phyloP scores from a whole-genome alignment of 1,284 basidiomycete genomes.

The Golubevia pallescens region DNA sequence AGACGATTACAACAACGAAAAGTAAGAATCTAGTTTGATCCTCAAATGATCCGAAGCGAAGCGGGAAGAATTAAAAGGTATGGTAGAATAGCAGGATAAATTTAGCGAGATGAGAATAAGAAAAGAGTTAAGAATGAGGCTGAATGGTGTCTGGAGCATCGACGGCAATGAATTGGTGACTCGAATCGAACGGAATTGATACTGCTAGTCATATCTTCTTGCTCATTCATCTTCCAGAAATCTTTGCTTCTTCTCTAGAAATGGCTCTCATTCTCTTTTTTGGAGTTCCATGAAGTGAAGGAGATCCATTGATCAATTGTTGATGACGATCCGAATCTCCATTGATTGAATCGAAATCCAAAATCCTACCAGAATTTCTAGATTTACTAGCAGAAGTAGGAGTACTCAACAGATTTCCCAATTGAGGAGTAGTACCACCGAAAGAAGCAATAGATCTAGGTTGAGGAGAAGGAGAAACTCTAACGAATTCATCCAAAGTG shows the following conservation, averaged over 20 bases:
- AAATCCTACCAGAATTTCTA: not conserved
- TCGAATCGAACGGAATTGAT: no score
- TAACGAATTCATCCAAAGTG: constrained; percentile 37
- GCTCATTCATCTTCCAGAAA: not conserved
- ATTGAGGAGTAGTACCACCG: constrained; percentile 3
- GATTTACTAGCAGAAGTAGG: not conserved
- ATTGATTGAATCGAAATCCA: not conserved
- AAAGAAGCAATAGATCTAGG: constrained; percentile 13
- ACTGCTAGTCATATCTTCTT: no score
- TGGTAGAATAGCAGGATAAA: no score
- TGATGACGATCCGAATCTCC: not conserved
- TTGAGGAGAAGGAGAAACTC: constrained; percentile 34
- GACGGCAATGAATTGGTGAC: no score
- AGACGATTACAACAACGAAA: no score
- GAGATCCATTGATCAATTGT: not conserved
- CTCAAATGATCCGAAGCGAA: no score
- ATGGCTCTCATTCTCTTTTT: not conserved
- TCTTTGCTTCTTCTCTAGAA: not conserved
- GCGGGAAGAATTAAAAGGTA: no score
- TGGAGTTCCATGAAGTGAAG: not conserved
- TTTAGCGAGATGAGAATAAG: no score
- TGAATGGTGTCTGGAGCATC: no score
- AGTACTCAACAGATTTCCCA: not conserved
- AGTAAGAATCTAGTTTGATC: no score
- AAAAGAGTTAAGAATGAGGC: no score